Evolutionary conservation across 257 asterid genomes (phyloP).

Genomic region (Linaria vulgaris): DNA sequence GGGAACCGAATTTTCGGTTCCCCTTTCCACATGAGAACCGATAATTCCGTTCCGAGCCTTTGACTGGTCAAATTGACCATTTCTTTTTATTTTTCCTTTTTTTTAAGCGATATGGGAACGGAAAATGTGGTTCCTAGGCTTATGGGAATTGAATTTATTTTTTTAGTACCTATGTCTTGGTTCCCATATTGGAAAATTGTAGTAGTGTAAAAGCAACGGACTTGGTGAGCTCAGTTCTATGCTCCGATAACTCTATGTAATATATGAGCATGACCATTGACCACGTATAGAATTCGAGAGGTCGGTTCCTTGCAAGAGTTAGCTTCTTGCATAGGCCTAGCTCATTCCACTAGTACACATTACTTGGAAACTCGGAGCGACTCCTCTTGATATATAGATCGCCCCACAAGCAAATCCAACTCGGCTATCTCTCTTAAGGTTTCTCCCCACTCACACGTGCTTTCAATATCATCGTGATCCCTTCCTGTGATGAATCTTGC

Average conservation of each 20-base stretch:
- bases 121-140: too few relatives aligned
- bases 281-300: conserved; percentile 22
- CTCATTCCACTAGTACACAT: not conserved
- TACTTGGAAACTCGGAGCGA: conserved; percentile 38
- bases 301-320: conserved; percentile 22
- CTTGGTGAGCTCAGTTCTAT: conserved; percentile 23
- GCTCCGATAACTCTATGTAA: conserved; percentile 12
- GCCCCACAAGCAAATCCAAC: conserved; percentile 21
- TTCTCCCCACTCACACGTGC: conserved; percentile 23
- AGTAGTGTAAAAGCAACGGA: conserved; percentile 18
- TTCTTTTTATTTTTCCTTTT: too few relatives aligned
- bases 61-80: too few relatives aligned
- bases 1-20: too few relatives aligned
- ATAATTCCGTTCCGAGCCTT: too few relatives aligned
- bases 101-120: too few relatives aligned
- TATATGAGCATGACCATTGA: conserved; percentile 5
- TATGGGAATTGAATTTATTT: too few relatives aligned
- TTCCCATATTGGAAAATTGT: too few relatives aligned
- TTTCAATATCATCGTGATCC: not conserved
- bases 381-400: conserved; percentile 31
- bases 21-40: too few relatives aligned
- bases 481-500: too few relatives aligned
- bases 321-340: not conserved
- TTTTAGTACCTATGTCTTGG: too few relatives aligned
- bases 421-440: conserved; percentile 32